A percentile compares a stretch with the other conserved stretches of the same genome.
Evolutionary conservation across 306 rosid genomes (phyloP).

Genomic region (Glycine tomentella): DNA sequence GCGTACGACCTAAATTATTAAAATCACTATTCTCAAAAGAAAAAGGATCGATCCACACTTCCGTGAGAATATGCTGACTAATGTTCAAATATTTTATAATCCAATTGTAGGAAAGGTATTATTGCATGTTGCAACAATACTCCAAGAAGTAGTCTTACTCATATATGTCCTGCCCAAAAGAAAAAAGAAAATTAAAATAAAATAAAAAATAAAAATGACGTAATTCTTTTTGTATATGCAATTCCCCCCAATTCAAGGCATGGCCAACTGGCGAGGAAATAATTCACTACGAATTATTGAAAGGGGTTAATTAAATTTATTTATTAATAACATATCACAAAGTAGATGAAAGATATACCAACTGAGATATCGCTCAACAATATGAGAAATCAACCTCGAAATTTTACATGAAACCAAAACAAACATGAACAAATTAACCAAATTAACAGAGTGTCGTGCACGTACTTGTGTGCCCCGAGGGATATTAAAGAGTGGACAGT

Average conservation of each 20-base stretch:
- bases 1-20: too few relatives aligned
- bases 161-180: background rate
- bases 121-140: too few relatives aligned
- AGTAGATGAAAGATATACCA: background rate
- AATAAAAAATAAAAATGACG: background rate
- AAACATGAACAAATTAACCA: background rate
- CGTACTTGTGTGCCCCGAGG: background rate
- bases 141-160: background rate
- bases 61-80: too few relatives aligned
- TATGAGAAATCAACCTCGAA: background rate
- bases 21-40: background rate
- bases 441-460: background rate
- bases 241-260: too few relatives aligned
- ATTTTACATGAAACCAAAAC: background rate
- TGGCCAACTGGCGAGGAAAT: too few relatives aligned
- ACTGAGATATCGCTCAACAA: background rate
- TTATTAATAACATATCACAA: background rate
- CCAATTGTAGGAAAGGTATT: background rate
- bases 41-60: background rate
- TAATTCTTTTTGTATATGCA: too few relatives aligned
- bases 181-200: background rate
- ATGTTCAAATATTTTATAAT: too few relatives aligned
- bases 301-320: too few relatives aligned
- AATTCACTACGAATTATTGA: too few relatives aligned
- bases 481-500: background rate